Evolutionary conservation across 148 eudicot species (phyloP).

Genomic region (Salicornia ramosissima): DNA sequence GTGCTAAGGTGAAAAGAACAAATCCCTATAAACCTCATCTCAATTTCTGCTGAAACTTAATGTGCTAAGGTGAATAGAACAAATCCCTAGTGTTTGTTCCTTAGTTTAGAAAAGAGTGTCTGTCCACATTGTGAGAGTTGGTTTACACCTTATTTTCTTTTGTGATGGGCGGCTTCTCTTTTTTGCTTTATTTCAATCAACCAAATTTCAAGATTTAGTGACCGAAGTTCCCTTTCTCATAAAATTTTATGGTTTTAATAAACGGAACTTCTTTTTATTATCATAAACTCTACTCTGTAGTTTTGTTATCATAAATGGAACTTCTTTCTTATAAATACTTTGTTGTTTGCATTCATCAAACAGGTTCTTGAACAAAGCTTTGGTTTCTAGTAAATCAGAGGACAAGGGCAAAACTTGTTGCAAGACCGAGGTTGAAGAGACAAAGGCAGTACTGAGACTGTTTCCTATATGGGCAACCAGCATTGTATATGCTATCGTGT

Average conservation of each 20-base stretch:
- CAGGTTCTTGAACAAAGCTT: slow-evolving; percentile 71
- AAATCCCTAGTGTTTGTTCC: too few species aligned
- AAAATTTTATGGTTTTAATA: not conserved
- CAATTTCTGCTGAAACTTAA: too few species aligned
- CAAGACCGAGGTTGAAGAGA: slow-evolving; percentile 56
- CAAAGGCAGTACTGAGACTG: slow-evolving; percentile 53
- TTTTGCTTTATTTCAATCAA: not conserved
- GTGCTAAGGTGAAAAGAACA: too few species aligned
- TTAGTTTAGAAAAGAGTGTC: too few species aligned
- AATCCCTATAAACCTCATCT: too few species aligned
- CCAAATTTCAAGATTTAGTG: not conserved
- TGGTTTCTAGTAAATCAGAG: slow-evolving; percentile 31
- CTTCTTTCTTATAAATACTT: not conserved
- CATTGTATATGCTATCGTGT: slow-evolving; percentile 50
- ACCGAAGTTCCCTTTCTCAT: not conserved
- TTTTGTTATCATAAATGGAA: not conserved
- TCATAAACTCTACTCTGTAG: not conserved
- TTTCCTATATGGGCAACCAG: slow-evolving; percentile 60
- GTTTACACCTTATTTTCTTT: not conserved
- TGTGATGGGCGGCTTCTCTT: not conserved
- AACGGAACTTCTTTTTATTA: not conserved
- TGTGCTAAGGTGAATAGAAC: too few species aligned
- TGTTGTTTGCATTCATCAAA: not conserved
- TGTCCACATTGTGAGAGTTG: too few species aligned
- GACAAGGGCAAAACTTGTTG: slow-evolving; percentile 37